Conservation (phyloP, 2,329 filamentous ascomycete species). For the Cadophora gregata region DNA sequence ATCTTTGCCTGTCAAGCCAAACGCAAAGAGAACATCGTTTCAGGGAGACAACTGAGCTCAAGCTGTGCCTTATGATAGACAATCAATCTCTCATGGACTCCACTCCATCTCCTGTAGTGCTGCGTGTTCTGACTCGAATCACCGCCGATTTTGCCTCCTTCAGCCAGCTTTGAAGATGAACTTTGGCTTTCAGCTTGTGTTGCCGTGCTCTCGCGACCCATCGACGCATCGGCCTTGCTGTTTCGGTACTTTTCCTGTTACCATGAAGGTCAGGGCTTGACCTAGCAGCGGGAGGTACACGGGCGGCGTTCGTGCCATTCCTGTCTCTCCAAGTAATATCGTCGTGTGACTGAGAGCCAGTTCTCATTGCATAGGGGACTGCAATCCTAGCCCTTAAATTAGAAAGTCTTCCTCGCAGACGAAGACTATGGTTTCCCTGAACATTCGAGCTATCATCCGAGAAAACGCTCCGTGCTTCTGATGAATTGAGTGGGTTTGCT, state of each 20-base stretch:
- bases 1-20: slow-evolving; percentile 13
- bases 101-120: slow-evolving; percentile 15
- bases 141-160: slow-evolving; percentile 36
- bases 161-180: slow-evolving; percentile 37
- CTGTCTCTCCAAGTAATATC: slow-evolving; percentile 39
- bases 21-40: not conserved
- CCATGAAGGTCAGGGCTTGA: slow-evolving; percentile 37
- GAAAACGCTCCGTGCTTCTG: slow-evolving; percentile 46
- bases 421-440: slow-evolving; percentile 33
- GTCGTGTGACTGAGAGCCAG: slow-evolving; percentile 40
- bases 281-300: slow-evolving; percentile 25
- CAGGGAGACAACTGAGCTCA: not conserved
- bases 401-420: slow-evolving; percentile 40
- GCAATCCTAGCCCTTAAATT: slow-evolving; percentile 39
- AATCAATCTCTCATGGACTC: not conserved
- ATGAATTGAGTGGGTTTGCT: slow-evolving; percentile 31
- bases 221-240: slow-evolving; percentile 26
- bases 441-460: slow-evolving; percentile 47
- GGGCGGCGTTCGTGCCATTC: slow-evolving; percentile 17
- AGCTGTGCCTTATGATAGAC: not conserved
- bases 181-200: slow-evolving; percentile 36
- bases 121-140: slow-evolving; percentile 35
- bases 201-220: slow-evolving; percentile 29
- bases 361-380: slow-evolving; percentile 36
- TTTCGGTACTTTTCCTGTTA: slow-evolving; percentile 25